Base-by-base conservation (phyloP, 2,329 filamentous ascomycete genomes). In the Paecilomyces sp. region DNA sequence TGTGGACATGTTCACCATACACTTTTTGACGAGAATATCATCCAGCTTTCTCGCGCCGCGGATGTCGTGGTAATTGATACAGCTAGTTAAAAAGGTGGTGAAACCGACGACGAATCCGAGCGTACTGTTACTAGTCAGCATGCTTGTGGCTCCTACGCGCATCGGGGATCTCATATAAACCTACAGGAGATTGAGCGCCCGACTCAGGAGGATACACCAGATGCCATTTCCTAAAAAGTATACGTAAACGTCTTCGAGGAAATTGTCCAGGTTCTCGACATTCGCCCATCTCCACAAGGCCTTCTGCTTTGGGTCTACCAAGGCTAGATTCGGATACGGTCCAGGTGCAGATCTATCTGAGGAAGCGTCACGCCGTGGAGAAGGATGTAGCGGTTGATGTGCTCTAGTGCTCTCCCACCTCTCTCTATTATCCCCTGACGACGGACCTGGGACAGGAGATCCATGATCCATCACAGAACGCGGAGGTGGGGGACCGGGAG, bases 261-360 rank as follows among this genome's bases (percentile, higher is more conserved):
- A 97, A 67, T 86, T 88, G 74, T 97, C 92, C 57, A 97, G 80
- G 69, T 96, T 94, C 41, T 90, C 86, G 60, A 94, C 90, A 69
- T 96, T 96, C 58, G 90, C 90, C 90, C 92, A 97, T 75, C 90
- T 85, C 88, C 91, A 97, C 79, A 96, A 85, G 3, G 92, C 92
- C 73, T 88, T 89, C 70, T 93, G 89, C 73, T 86, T 86, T 0
- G 86, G 84, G 67, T 85, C 83, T 30, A 81, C 77, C 57, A 77
- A 72, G 18, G 73, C 72, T 51, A 79, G 64, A 28, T 70, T 73
- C 1, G 72, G 66, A 28, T 72, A 67, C 56, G 67, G 70, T 18
- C 68, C 68, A 4, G 65, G 60, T 18, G 70, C 65, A 64, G 68
- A 72, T 51, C 67, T 65, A 34, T 62, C 59, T 41, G 64, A 61